Evolutionary conservation across 2,329 filamentous ascomycete genomes (phyloP), one percentile per base, ranked within the genome.

Genomic region (Kalmusia sp.): DNA sequence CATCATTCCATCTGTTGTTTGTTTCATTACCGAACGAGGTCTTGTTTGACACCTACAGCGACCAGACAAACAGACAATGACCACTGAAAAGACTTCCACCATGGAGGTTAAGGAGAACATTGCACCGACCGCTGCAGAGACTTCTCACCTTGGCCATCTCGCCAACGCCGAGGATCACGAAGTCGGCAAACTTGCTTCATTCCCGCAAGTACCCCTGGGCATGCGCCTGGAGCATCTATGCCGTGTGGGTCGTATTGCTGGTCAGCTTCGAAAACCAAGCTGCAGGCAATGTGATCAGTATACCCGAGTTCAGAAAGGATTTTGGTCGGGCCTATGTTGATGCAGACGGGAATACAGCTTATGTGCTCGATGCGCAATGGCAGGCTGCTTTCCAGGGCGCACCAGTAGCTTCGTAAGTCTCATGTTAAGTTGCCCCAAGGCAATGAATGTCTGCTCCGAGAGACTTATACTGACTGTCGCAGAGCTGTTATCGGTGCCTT

Each of bases 241-340:
- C 74, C 24, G 69, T 76, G 7, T 80, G 75, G 74, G 63, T 68
- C 12, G 64, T 77, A 3, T 52, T 79, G 7, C 69, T 78, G 17
- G 70, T 75, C 38, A 69, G 65, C 28, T 79, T 79, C 41, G 76
- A 79, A 54, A 76, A 75, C 52, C 75, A 78, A 54, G 77, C 76
- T 19, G 62, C 71, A 3, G 76, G 76, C 5, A 76, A 65, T 47
- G 72, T 78, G 21, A 68, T 79, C 34, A 71, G 76, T 19, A 76
- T 80, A n/a, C 78, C 78, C 2, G 54, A 75, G 49, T 80, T 80
- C 59, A 69, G 77, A 28, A 71, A 79, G 52, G 77, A 80, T 56
- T 80, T 80, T 60, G 78, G 77, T 0, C 58, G 68, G 38, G 49
- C 59, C 6, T 76, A 55, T 49, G 54, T 34, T 12, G 54, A 45